Evolutionary conservation across 805 yeast species (phyloP).

Genomic region (Saccharomycopsis fermentans): DNA sequence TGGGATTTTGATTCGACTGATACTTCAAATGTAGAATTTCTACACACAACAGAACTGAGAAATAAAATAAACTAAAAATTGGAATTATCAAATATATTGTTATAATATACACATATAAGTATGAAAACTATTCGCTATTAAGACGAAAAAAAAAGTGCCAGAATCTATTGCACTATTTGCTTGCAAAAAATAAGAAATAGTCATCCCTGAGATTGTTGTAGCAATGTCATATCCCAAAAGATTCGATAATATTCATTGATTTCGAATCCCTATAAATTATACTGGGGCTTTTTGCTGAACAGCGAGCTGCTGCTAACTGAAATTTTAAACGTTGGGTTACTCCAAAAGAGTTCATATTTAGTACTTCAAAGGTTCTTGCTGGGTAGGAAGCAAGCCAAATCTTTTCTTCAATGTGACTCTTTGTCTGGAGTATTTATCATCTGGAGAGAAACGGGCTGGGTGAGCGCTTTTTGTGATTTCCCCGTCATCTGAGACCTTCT

Average conservation of each 20-base stretch:
- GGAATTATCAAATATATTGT: neutral
- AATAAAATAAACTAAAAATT: neutral
- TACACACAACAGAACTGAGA: neutral
- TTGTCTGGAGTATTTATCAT: slow-evolving; percentile 97
- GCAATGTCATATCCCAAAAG: too few species aligned
- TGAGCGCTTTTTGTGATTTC: slow-evolving; percentile 98
- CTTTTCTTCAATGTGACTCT: slow-evolving; percentile 97
- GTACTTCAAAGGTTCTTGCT: slow-evolving; percentile 30
- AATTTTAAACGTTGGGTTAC: too few species aligned
- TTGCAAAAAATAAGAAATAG: too few species aligned
- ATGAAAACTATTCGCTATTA: neutral
- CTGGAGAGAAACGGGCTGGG: slow-evolving; percentile 99
- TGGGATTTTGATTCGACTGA: too few species aligned
- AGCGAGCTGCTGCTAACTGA: too few species aligned
- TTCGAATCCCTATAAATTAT: too few species aligned
- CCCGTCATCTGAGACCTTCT: slow-evolving; percentile 72
- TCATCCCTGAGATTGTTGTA: too few species aligned
- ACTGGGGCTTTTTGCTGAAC: too few species aligned
- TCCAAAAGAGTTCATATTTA: neutral
- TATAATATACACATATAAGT: neutral
- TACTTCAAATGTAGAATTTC: too few species aligned
- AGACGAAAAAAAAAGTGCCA: neutral
- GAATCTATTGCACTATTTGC: neutral
- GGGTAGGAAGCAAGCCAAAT: slow-evolving; percentile 79
- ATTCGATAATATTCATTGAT: too few species aligned